These are phyloP conservation scores for Citrus sinensis DNA, from an alignment of 345 rosid species.

Conservation along the genomic window DVS_A1.0 CM039166.1:16979001-16979500, in stretches of 20 bases:
- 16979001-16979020: not conserved
- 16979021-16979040: not conserved
- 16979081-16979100: not conserved
- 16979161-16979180: not conserved
- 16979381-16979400: slow-evolving; percentile 7
- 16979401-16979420: slow-evolving; percentile 83
- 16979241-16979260: slow-evolving; percentile 53
- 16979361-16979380: slow-evolving; percentile 9
- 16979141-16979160: not conserved
- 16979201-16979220: not conserved
- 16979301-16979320: slow-evolving; percentile 99
- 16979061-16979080: not conserved
- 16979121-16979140: not conserved
- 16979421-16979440: slow-evolving; percentile 95
- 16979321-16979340: slow-evolving; percentile 93
- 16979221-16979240: not conserved
- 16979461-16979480: slow-evolving; percentile 94
- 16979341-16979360: slow-evolving; percentile 41
- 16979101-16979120: not conserved
- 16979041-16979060: not conserved
- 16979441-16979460: slow-evolving; percentile 98
- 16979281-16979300: slow-evolving; percentile 81
- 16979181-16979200: not conserved
- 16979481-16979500: slow-evolving; percentile 83
- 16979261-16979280: slow-evolving; percentile 90